Conservation (phyloP, 1,284 basidiomycete genomes). For the Fomes fomentarius region DNA sequence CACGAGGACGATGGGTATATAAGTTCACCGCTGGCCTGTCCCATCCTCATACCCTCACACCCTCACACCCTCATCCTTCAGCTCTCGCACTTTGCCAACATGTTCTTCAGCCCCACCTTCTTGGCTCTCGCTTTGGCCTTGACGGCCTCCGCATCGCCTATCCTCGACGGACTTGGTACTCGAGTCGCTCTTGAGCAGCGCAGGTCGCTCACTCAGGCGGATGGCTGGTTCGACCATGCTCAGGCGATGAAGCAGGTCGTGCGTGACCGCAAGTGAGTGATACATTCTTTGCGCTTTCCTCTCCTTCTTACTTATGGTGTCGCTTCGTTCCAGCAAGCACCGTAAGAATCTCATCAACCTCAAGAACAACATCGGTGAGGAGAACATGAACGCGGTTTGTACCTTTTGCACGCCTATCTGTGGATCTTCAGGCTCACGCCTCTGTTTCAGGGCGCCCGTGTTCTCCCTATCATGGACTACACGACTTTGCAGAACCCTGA, state of each 20-base stretch:
- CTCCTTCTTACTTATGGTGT: neutral
- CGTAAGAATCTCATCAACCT: constrained; percentile 34
- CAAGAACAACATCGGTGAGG: constrained; percentile 23
- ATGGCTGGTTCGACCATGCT: constrained; percentile 32
- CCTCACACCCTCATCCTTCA: neutral
- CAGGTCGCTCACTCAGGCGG: constrained; percentile 22
- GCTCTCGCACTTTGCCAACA: constrained; percentile 18
- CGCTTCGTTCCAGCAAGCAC: constrained; percentile 28
- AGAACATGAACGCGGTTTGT: constrained; percentile 15
- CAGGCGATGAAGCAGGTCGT: constrained; percentile 26
- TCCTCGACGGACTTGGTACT: constrained; percentile 23
- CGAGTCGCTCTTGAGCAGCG: constrained; percentile 30
- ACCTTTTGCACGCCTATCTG: no score
- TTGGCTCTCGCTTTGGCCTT: constrained; percentile 30
- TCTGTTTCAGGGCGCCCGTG: constrained; percentile 30
- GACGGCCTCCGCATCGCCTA: constrained; percentile 30
- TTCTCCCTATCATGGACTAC: constrained; percentile 24
- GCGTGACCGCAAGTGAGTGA: constrained; percentile 31
- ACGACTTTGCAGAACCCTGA: constrained; percentile 17
- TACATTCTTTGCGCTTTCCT: neutral
- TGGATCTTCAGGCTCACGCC: no score
- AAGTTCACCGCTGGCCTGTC: no score
- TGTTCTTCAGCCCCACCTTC: constrained; percentile 33
- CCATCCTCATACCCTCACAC: neutral
- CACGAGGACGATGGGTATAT: no score